Evolutionary conservation across 140 eudicot genomes (phyloP), one percentile per base, ranked within the genome.

Genomic region (Bidens hawaiensis): DNA sequence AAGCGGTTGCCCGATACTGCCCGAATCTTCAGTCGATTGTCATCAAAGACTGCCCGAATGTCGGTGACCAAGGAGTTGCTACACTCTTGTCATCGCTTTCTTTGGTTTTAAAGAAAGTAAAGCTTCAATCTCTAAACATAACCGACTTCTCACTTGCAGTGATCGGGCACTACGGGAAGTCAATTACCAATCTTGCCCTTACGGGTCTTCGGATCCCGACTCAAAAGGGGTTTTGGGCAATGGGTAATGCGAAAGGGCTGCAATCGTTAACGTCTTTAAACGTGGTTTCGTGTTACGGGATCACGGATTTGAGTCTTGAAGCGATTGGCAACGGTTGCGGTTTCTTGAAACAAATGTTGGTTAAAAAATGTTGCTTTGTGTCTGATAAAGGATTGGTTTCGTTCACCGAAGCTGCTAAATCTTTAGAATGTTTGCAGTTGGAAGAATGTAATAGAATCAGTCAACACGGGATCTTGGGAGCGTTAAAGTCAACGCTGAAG

Each of bases 221-320:
- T 75, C 84, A 93, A 45, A 88, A 72, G 49, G 99, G 96, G 8
- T 93, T 93, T 60, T 88, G 97, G 99, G 94, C 88, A 3, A 88
- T 93, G 99, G 97, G 95, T 54, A 93, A 75, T 27, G 99, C 89
- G 10, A 71, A 73, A 62, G 96, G 99, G 52, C 86, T 93, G 36
- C 76, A 81, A 62, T 49, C 71, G 0, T 73, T 93, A 23, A 52
- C 66, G 0, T 79, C 94, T 46, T 75, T 93, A 60, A 21, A 71
- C 5, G 64, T 93, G 2, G 60, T 76, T 70, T 85, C 96, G 2
- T 93, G 99, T 57, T 68, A 65, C 8, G 99, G 99, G n/a, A 70
- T 74, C 14, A 80, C 96, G 0, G 97, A 85, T 77, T 14, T 78
- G 70, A 79, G 95, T 58, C 78, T 93, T 13, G 90, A 85, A 77